Evolutionary conservation across 495 filamentous ascomycete species (phyloP).

Genomic region (Aspergillus avenaceus): DNA sequence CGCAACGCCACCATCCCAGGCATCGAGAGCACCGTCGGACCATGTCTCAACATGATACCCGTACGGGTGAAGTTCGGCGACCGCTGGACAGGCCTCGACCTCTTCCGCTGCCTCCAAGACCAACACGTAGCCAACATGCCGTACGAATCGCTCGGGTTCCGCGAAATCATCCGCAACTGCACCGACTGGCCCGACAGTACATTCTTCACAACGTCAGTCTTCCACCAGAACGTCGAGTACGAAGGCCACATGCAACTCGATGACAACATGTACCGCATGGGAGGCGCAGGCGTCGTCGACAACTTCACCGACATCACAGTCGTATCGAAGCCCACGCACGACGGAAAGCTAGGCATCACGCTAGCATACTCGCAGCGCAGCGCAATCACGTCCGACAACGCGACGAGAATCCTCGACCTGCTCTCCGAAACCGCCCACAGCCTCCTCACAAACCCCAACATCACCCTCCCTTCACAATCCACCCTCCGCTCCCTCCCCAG

Average conservation of each 20-base stretch:
- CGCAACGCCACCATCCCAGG: constrained; percentile 52
- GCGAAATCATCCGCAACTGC: constrained; percentile 55
- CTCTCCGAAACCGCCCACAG: constrained; percentile 43
- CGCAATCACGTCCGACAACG: constrained; percentile 35
- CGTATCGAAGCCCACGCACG: constrained; percentile 40
- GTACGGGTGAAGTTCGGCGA: constrained; percentile 50
- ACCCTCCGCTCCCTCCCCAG: constrained; percentile 32
- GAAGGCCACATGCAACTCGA: constrained; percentile 41
- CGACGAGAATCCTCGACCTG: constrained; percentile 44
- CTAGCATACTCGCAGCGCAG: constrained; percentile 45
- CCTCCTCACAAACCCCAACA: constrained; percentile 41
- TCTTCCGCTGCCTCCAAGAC: constrained; percentile 53
- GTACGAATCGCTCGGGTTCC: constrained; percentile 55
- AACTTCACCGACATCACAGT: constrained; percentile 49
- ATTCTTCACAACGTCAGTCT: constrained; percentile 44
- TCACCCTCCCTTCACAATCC: constrained; percentile 38
- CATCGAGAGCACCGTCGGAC: constrained; percentile 51
- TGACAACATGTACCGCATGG: constrained; percentile 44
- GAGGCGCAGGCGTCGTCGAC: constrained; percentile 45
- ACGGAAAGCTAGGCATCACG: constrained; percentile 37
- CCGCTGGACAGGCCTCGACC: constrained; percentile 45
- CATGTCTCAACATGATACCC: constrained; percentile 58
- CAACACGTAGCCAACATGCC: constrained; percentile 57
- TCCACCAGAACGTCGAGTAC: constrained; percentile 46
- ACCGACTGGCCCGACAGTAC: constrained; percentile 55